phyloP scores from a whole-genome alignment of 2,329 filamentous ascomycete genomes.

The Sporothrix sp. region DNA sequence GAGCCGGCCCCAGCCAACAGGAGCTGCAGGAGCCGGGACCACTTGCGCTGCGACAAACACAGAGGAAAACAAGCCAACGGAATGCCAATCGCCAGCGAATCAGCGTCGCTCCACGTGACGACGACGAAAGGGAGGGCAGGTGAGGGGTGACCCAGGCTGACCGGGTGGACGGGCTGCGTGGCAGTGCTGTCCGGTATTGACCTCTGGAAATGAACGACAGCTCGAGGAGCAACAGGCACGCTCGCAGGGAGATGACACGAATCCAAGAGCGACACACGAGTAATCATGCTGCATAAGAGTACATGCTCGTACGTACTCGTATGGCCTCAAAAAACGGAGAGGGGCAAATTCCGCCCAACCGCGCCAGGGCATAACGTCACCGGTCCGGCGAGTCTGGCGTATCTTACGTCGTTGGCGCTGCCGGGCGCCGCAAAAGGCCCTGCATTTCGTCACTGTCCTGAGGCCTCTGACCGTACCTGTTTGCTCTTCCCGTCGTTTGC shows the following conservation, averaged over 20 bases:
- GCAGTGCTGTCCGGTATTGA: too few relatives aligned
- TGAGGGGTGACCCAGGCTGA: constrained; percentile 5
- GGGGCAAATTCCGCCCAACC: background rate
- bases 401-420: background rate
- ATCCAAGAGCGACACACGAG: background rate
- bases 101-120: background rate
- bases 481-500: too few relatives aligned
- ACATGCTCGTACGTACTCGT: too few relatives aligned
- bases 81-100: background rate
- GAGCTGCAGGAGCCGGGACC: too few relatives aligned
- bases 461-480: too few relatives aligned
- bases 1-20: background rate
- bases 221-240: background rate
- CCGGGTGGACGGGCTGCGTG: background rate
- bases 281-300: too few relatives aligned
- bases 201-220: too few relatives aligned
- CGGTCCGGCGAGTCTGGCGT: too few relatives aligned
- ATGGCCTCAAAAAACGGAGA: too few relatives aligned
- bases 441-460: too few relatives aligned
- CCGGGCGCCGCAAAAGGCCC: background rate
- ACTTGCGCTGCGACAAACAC: background rate
- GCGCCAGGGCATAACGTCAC: constrained; percentile 1
- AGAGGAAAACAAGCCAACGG: too few relatives aligned
- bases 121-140: constrained; percentile 8
- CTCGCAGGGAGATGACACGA: background rate